Evolutionary conservation across 1,139 yeast genomes (phyloP).

Genomic region (Lodderomyces pseudojiufengensis): DNA sequence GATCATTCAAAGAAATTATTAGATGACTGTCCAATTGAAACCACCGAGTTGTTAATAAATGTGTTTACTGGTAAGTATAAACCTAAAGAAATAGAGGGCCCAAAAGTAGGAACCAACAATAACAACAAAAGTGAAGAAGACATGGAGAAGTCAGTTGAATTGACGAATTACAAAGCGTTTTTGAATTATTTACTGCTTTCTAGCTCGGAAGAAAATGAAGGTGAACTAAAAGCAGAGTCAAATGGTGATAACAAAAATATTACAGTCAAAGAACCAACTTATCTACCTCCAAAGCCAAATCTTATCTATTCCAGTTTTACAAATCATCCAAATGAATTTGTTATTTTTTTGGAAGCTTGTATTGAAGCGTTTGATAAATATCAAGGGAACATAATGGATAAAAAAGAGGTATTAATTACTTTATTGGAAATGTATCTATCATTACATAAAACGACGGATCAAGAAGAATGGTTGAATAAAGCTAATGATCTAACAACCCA

Average conservation of each 20-base stretch:
- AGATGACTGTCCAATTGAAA: slow-evolving; percentile 70
- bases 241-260: slow-evolving; percentile 3
- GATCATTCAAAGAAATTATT: slow-evolving; percentile 66
- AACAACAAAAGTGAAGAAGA: slow-evolving; percentile 9
- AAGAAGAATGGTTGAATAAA: slow-evolving; percentile 56
- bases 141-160: slow-evolving; percentile 18
- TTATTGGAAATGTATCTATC: slow-evolving; percentile 78
- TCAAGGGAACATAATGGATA: slow-evolving; percentile 69
- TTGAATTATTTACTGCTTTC: slow-evolving; percentile 53
- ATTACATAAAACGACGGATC: slow-evolving; percentile 41
- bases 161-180: slow-evolving; percentile 72
- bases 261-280: slow-evolving; percentile 52
- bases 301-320: slow-evolving; percentile 83
- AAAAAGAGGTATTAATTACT: slow-evolving; percentile 69
- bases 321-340: slow-evolving; percentile 82
- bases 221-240: slow-evolving; percentile 10
- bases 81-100: slow-evolving; percentile 29
- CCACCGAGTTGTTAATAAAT: slow-evolving; percentile 77
- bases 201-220: slow-evolving; percentile 13
- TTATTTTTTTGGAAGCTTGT: slow-evolving; percentile 91
- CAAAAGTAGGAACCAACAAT: slow-evolving; percentile 1
- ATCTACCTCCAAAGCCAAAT: slow-evolving; percentile 88
- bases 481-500: slow-evolving; percentile 52
- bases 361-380: slow-evolving; percentile 72
- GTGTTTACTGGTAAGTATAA: slow-evolving; percentile 83